phyloP scores from a whole-genome alignment of 2,329 filamentous ascomycete genomes.

The Trichophyton mentagrophytes region DNA sequence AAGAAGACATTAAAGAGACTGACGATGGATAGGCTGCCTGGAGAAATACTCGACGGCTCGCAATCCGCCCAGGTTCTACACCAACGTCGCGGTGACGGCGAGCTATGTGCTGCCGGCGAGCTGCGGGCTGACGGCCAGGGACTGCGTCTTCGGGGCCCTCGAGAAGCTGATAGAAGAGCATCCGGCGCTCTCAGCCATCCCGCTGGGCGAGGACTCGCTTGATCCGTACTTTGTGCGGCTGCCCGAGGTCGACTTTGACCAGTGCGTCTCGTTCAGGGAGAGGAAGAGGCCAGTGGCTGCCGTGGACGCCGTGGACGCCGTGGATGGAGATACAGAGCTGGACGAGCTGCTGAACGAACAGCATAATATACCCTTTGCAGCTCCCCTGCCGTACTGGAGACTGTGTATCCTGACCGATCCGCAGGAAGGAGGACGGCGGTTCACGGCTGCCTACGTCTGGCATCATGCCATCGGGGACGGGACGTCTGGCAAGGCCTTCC shows the following conservation, averaged over 20 bases:
- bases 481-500: slow-evolving; percentile 34
- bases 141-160: slow-evolving; percentile 28
- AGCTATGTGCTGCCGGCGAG: slow-evolving; percentile 23
- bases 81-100: slow-evolving; percentile 32
- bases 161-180: slow-evolving; percentile 29
- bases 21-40: slow-evolving; percentile 13
- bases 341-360: slow-evolving; percentile 30
- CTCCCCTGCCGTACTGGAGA: slow-evolving; percentile 33
- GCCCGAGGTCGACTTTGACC: slow-evolving; percentile 29
- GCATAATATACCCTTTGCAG: slow-evolving; percentile 30
- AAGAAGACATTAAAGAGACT: background rate
- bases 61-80: slow-evolving; percentile 33
- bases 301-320: slow-evolving; percentile 10
- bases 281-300: slow-evolving; percentile 14
- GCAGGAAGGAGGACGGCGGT: slow-evolving; percentile 17
- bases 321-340: slow-evolving; percentile 27
- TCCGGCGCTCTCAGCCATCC: slow-evolving; percentile 33
- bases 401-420: slow-evolving; percentile 27
- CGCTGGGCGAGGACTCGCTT: slow-evolving; percentile 28
- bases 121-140: slow-evolving; percentile 17
- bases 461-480: slow-evolving; percentile 40
- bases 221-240: slow-evolving; percentile 35
- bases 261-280: background rate
- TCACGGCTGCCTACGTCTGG: slow-evolving; percentile 36
- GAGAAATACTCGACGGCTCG: slow-evolving; percentile 35